Evolutionary conservation across 768 basidiomycete genomes (phyloP).

Genomic region (Lyophyllum semitale): DNA sequence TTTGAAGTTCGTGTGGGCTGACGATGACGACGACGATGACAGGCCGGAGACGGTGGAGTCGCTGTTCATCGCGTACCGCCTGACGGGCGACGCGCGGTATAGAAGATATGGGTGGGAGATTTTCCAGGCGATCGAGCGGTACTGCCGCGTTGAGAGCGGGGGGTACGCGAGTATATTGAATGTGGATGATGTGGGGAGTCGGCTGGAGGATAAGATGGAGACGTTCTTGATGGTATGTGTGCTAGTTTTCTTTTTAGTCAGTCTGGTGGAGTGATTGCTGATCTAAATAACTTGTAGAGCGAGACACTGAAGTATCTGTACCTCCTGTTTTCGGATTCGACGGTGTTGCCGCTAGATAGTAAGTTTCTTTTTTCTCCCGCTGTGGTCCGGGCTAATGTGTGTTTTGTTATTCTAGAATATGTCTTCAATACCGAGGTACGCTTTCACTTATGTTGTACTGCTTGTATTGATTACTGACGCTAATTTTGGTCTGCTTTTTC

Average conservation of each 20-base stretch:
- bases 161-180: slow-evolving; percentile 87
- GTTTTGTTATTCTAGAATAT: slow-evolving; percentile 49
- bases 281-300: slow-evolving; percentile 48
- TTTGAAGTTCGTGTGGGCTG: background rate
- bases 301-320: slow-evolving; percentile 94
- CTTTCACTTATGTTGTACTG: background rate
- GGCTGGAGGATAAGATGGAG: slow-evolving; percentile 90
- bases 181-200: slow-evolving; percentile 73
- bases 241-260: background rate
- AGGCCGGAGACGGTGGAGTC: slow-evolving; percentile 13
- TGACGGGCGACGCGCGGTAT: slow-evolving; percentile 83
- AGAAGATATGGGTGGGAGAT: slow-evolving; percentile 87
- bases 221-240: slow-evolving; percentile 88
- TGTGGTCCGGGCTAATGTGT: background rate
- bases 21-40: background rate
- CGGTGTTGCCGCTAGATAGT: slow-evolving; percentile 75
- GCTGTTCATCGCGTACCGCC: slow-evolving; percentile 86
- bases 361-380: slow-evolving; percentile 27
- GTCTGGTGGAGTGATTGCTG: background rate
- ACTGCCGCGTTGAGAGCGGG: slow-evolving; percentile 75
- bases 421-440: slow-evolving; percentile 91
- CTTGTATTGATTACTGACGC: background rate
- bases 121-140: slow-evolving; percentile 85
- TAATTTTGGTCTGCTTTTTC: background rate
- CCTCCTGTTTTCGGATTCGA: slow-evolving; percentile 81